Evolutionary conservation across 2,329 filamentous ascomycete species (phyloP).

Genomic region (Clarireedia monteithiana): DNA sequence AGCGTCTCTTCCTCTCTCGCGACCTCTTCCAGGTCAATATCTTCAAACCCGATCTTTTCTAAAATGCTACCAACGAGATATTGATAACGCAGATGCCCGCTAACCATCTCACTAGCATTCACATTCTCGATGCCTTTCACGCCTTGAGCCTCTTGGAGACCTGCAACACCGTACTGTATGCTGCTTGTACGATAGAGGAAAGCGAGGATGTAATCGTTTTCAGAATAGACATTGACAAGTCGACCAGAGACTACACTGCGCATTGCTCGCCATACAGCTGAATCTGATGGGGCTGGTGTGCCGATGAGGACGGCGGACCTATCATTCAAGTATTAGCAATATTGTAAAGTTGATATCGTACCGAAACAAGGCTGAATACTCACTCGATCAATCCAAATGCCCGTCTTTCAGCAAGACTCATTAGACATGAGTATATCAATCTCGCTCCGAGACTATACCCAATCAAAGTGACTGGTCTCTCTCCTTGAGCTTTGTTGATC

Average conservation of each 20-base stretch:
- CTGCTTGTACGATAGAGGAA: conserved; percentile 82
- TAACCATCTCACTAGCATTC: conserved; percentile 54
- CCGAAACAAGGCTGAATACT: conserved; percentile 23
- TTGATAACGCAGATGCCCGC: conserved; percentile 64
- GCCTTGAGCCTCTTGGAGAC: conserved; percentile 64
- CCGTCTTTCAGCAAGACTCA: conserved; percentile 64
- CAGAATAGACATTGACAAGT: conserved; percentile 81
- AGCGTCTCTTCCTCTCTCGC: conserved; percentile 37
- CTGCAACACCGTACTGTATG: conserved; percentile 75
- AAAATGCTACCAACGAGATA: conserved; percentile 60
- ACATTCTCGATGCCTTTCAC: conserved; percentile 59
- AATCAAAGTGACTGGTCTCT: conserved; percentile 70
- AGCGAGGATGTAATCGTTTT: conserved; percentile 79
- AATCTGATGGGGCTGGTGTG: conserved; percentile 65
- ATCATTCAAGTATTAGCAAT: neutral
- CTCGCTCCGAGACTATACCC: conserved; percentile 77
- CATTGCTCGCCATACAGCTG: conserved; percentile 67
- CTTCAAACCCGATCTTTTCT: conserved; percentile 58
- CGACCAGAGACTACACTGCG: conserved; percentile 72
- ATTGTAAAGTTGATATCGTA: neutral
- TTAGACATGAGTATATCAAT: conserved; percentile 76
- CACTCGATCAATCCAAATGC: conserved; percentile 79
- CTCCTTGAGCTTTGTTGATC: conserved; percentile 74
- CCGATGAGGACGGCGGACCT: conserved; percentile 68
- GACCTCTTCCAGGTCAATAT: conserved; percentile 36